Conservation (phyloP, 2,329 filamentous ascomycete species). For the Alternaria triticina region DNA sequence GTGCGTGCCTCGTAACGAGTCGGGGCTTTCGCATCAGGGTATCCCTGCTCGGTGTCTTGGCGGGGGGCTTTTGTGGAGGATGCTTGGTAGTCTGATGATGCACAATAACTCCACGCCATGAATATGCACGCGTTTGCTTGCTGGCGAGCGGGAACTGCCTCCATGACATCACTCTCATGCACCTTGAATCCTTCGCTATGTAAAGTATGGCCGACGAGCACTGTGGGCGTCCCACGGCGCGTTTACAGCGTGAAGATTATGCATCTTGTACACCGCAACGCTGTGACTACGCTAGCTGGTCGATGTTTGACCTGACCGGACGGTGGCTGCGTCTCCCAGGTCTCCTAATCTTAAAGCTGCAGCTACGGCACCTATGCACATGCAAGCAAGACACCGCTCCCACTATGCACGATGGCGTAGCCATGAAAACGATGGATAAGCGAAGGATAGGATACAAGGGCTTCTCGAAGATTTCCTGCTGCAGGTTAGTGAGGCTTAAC, state of each 20-base stretch:
- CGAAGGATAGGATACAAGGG: neutral
- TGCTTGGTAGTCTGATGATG: conserved; percentile 2
- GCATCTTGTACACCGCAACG: conserved; percentile 7
- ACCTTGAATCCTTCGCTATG: neutral
- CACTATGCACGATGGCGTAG: conserved; percentile 9
- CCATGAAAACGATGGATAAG: neutral
- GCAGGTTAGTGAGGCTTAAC: conserved; percentile 14
- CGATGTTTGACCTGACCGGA: conserved; percentile 7
- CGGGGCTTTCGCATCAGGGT: conserved; percentile 3
- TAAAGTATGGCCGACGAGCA: conserved; percentile 1
- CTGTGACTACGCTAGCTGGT: neutral
- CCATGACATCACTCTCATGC: conserved; percentile 9
- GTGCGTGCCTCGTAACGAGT: conserved; percentile 14
- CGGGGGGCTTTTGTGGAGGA: neutral
- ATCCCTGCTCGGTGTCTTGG: conserved; percentile 2
- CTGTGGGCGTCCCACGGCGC: neutral
- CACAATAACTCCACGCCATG: neutral
- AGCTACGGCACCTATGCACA: conserved; percentile 6
- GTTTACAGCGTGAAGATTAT: conserved; percentile 1
- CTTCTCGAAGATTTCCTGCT: conserved; percentile 11
- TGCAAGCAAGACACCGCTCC: conserved; percentile 11
- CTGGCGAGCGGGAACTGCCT: neutral
- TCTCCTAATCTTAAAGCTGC: neutral
- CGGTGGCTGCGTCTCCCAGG: neutral
- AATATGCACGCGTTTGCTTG: conserved; percentile 1